These are phyloP conservation scores for Zoysia japonica DNA, from an alignment of 176 grass and related monocot genomes.

Conservation along the genomic window DNA sequence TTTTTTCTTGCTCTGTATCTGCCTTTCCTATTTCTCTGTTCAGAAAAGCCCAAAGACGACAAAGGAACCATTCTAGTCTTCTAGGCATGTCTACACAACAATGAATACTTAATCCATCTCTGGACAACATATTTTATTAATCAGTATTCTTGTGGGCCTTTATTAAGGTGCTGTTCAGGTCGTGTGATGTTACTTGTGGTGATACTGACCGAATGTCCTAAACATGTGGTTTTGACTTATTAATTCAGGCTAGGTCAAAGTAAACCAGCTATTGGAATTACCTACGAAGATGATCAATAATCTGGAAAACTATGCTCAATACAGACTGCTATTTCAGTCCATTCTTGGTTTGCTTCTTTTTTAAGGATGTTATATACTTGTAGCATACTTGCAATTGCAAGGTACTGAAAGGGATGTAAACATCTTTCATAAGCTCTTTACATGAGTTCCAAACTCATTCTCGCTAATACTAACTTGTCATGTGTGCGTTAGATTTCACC, in stretches of 20 bases:
- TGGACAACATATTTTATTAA: neutral
- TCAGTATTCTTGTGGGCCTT: neutral
- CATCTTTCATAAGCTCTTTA: neutral
- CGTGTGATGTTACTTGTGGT: neutral
- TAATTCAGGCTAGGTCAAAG: neutral
- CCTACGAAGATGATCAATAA: neutral
- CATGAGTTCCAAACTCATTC: neutral
- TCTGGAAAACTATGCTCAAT: constrained; percentile 3
- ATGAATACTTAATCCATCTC: neutral
- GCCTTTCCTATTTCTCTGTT: neutral
- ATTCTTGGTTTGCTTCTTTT: constrained; percentile 29
- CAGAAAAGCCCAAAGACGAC: neutral
- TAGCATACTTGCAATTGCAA: neutral
- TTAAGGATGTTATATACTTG: neutral
- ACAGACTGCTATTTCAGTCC: neutral
- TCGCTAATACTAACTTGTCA: neutral
- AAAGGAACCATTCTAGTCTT: neutral
- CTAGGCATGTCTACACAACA: neutral
- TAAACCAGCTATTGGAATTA: neutral
- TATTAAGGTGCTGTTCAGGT: neutral
- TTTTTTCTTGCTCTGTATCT: neutral
- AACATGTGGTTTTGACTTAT: constrained; percentile 12
- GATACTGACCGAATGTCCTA: neutral
- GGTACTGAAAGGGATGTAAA: neutral
- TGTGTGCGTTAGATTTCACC: constrained; percentile 41